phyloP scores from a whole-genome alignment of 2,329 filamentous ascomycete species.

The Thelonectria discophora region DNA sequence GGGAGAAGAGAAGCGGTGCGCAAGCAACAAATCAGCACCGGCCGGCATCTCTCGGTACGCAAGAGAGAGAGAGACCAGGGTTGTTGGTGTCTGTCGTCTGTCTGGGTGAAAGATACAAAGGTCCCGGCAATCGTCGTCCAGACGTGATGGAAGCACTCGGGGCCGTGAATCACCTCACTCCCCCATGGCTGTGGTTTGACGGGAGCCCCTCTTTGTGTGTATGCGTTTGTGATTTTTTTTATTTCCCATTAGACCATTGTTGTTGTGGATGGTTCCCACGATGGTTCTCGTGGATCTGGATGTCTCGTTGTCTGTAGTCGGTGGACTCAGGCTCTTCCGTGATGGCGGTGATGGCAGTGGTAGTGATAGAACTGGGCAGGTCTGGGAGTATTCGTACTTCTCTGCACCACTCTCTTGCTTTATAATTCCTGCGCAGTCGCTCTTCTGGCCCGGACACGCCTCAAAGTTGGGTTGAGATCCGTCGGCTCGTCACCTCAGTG shows the following conservation, averaged over 20 bases:
- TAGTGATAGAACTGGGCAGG: no score
- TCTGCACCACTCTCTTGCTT: slow-evolving; percentile 23
- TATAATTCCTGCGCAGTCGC: no score
- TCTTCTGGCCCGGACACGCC: slow-evolving; percentile 42
- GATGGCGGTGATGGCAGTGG: no score
- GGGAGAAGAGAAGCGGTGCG: slow-evolving; percentile 11
- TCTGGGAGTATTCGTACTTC: neutral
- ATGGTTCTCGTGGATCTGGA: no score
- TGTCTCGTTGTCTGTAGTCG: no score
- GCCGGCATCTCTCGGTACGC: slow-evolving; percentile 8
- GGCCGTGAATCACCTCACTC: slow-evolving; percentile 7
- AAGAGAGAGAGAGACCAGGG: slow-evolving; percentile 14
- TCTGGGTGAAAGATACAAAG: slow-evolving; percentile 15
- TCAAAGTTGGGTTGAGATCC: slow-evolving; percentile 51
- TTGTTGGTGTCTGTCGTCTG: neutral
- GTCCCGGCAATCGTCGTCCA: slow-evolving; percentile 23
- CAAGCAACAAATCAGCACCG: slow-evolving; percentile 7
- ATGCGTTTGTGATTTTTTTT: no score
- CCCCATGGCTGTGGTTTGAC: neutral
- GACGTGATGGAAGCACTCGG: slow-evolving; percentile 17
- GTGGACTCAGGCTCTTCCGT: neutral
- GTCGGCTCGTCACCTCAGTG: slow-evolving; percentile 47
- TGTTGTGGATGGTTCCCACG: no score
- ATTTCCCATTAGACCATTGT: no score
- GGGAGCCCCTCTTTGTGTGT: no score